These are phyloP conservation scores for Vaccinium vitisidaea DNA, from an alignment of 148 eudicot species.

Conservation along the genomic window DNA sequence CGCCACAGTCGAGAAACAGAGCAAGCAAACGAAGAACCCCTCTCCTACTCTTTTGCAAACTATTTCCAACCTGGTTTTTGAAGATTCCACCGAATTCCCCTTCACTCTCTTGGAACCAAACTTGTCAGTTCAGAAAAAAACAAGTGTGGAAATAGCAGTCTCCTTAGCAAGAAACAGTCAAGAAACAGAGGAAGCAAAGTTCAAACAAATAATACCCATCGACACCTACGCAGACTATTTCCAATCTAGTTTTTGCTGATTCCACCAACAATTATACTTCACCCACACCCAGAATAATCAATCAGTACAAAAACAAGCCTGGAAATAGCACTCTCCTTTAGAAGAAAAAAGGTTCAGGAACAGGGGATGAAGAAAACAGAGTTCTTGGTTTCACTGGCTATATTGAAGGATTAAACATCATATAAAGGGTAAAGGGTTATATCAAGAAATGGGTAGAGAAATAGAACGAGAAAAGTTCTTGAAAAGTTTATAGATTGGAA, in stretches of 20 bases:
- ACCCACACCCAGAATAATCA: neutral
- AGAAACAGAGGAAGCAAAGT: no score
- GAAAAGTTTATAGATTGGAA: neutral
- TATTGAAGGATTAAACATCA: neutral
- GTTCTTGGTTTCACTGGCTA: neutral
- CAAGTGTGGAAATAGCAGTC: no score
- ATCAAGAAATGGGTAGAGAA: neutral
- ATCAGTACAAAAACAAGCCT: conserved; percentile 48
- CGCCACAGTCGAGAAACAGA: no score
- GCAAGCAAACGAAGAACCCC: no score
- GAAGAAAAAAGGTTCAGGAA: neutral
- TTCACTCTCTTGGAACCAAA: no score
- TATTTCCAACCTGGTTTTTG: no score
- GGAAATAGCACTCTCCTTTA: conserved; percentile 40
- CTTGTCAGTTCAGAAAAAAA: no score
- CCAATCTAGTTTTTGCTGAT: neutral
- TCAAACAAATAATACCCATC: no score
- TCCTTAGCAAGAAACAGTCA: no score
- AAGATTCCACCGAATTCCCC: no score
- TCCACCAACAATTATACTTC: neutral
- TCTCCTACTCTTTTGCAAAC: no score
- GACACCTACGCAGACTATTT: no score
- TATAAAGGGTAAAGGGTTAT: neutral
- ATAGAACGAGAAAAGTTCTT: neutral
- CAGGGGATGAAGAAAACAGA: neutral